phyloP scores from a whole-genome alignment of 2,329 filamentous ascomycete species.

The Botrytis fabae region DNA sequence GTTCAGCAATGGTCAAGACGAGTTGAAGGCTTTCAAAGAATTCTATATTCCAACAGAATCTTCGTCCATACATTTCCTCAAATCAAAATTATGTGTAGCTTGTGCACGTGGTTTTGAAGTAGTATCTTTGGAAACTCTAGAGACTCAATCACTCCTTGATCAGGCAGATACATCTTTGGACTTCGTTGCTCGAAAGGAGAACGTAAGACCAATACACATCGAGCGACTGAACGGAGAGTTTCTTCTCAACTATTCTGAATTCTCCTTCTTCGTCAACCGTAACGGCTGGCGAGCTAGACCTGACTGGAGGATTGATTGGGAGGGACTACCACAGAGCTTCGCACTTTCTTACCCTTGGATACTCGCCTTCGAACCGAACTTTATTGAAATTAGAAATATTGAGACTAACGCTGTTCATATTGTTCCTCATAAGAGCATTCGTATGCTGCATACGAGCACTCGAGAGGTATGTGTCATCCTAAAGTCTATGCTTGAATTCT shows the following conservation, averaged over 20 bases:
- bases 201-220: slow-evolving; percentile 93
- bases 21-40: slow-evolving; percentile 96
- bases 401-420: slow-evolving; percentile 95
- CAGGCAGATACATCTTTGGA: slow-evolving; percentile 97
- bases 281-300: slow-evolving; percentile 96
- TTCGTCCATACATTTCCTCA: slow-evolving; percentile 96
- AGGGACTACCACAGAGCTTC: slow-evolving; percentile 88
- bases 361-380: slow-evolving; percentile 93
- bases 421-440: slow-evolving; percentile 92
- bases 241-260: slow-evolving; percentile 96
- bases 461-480: slow-evolving; percentile 70
- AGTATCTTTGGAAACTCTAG: slow-evolving; percentile 93
- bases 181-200: slow-evolving; percentile 92
- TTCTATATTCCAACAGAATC: slow-evolving; percentile 99
- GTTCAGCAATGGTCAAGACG: slow-evolving; percentile 90
- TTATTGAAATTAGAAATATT: slow-evolving; percentile 94
- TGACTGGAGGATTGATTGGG: slow-evolving; percentile 98
- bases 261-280: slow-evolving; percentile 98
- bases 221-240: slow-evolving; percentile 97
- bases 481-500: slow-evolving; percentile 10
- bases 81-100: slow-evolving; percentile 93
- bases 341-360: slow-evolving; percentile 97
- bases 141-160: slow-evolving; percentile 94
- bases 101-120: slow-evolving; percentile 96
- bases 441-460: slow-evolving; percentile 96